A percentile compares a stretch with the other conserved stretches of the same genome.
Conservation (phyloP, 257 asterid genomes). For the Sherardia arvensis region DNA sequence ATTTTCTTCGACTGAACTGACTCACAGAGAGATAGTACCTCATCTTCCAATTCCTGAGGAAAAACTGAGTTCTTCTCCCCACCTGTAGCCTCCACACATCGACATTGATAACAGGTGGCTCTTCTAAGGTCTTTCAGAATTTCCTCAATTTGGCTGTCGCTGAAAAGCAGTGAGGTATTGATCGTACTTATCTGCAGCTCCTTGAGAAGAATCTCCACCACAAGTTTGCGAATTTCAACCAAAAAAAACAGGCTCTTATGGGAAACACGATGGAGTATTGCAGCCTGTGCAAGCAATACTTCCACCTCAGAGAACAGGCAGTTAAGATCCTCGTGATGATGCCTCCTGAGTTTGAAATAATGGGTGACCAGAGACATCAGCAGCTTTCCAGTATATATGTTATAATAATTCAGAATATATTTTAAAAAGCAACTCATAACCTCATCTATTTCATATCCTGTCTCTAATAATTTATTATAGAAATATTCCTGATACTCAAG, state of each 20-base stretch:
- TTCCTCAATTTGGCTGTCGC: too few species aligned
- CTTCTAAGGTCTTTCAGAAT: not conserved
- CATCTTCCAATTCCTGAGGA: not conserved
- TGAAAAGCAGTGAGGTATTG: not conserved
- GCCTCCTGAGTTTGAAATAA: not conserved
- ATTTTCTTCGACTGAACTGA: not conserved
- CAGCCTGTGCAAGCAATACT: not conserved
- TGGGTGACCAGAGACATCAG: not conserved
- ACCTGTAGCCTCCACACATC: not conserved
- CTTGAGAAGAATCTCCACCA: not conserved
- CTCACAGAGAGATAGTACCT: not conserved
- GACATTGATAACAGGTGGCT: not conserved
- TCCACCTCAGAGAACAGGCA: not conserved
- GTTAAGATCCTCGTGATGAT: not conserved
- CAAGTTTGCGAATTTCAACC: not conserved
- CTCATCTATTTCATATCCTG: too few species aligned
- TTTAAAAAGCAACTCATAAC: not conserved
- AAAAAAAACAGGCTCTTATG: not conserved
- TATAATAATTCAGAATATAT: too few species aligned
- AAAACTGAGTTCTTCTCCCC: not conserved
- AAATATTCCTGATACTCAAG: not conserved
- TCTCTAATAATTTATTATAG: not conserved
- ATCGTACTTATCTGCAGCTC: not conserved
- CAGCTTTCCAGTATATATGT: not conserved
- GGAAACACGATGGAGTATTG: not conserved